These are phyloP conservation scores for Chaetomiaceae sp. DNA, from an alignment of 2,329 filamentous ascomycete species.

Conservation along the genomic window DNA sequence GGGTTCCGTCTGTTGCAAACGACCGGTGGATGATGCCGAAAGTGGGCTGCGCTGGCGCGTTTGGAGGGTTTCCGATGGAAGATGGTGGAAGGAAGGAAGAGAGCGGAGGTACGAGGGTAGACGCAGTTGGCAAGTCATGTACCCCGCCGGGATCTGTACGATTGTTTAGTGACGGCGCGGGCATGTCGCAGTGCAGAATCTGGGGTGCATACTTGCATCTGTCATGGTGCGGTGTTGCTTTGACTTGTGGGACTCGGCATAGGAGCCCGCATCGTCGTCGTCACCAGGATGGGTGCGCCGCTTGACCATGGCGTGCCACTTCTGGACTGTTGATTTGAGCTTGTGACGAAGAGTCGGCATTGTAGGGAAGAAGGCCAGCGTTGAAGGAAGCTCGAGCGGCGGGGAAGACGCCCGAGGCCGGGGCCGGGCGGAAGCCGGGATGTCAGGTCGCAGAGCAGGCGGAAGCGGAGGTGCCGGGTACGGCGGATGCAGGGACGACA, in stretches of 20 bases:
- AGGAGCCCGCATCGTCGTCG: background rate
- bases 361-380: background rate
- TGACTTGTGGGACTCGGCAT: background rate
- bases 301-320: conserved; percentile 14
- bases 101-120: background rate
- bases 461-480: too few species aligned
- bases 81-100: background rate
- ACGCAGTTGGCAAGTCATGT: background rate
- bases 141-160: background rate
- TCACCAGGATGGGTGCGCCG: conserved; percentile 9
- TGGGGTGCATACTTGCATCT: background rate
- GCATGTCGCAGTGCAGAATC: background rate
- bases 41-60: background rate
- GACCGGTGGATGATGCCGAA: background rate
- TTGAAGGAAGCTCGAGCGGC: too few species aligned
- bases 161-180: background rate
- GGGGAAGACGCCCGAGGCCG: too few species aligned
- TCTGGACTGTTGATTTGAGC: conserved; percentile 11
- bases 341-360: conserved; percentile 18
- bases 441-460: too few species aligned
- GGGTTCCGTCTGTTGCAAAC: too few species aligned
- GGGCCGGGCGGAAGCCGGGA: too few species aligned
- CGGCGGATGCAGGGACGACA: too few species aligned
- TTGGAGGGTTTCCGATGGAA: background rate
- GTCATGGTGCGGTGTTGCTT: conserved; percentile 15